Conservation (phyloP, 2,329 filamentous ascomycete genomes). For the Teratosphaeriaceae sp. region DNA sequence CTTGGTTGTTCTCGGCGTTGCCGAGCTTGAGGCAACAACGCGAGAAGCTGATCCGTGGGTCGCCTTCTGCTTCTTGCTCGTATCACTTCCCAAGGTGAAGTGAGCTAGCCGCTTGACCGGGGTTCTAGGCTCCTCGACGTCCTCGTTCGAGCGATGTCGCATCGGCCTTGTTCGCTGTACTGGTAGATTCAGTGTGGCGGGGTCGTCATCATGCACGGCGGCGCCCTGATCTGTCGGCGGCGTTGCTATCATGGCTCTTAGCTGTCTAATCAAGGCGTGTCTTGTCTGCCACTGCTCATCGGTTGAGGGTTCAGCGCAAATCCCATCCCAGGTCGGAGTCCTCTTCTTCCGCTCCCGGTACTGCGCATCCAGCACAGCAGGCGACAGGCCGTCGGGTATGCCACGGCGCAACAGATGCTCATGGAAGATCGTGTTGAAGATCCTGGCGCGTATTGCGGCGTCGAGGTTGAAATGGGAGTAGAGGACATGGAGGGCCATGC, state of each 20-base stretch:
- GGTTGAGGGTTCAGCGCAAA: neutral
- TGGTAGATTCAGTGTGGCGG: neutral
- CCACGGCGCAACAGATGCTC: neutral
- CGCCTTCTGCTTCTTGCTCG: neutral
- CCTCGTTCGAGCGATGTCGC: neutral
- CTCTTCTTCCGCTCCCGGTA: neutral
- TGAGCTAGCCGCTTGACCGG: neutral
- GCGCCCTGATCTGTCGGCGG: neutral
- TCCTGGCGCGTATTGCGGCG: neutral
- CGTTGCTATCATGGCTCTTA: neutral
- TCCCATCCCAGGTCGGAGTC: neutral
- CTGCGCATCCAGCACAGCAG: neutral
- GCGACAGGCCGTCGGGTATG: neutral
- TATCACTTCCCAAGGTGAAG: neutral
- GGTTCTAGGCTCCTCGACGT: neutral
- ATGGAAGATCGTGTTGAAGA: conserved; percentile 4
- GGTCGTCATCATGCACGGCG: neutral
- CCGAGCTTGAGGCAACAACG: neutral
- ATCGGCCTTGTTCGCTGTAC: neutral
- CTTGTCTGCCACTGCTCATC: neutral
- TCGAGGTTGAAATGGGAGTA: neutral
- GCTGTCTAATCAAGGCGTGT: neutral
- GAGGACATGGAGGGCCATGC: neutral
- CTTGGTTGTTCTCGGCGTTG: neutral
- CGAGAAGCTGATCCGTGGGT: too few relatives aligned